Percentiles rank a stretch among this genome's conserved stretches.
phyloP scores from a whole-genome alignment of 768 basidiomycete genomes.

The Auricularia sp. region DNA sequence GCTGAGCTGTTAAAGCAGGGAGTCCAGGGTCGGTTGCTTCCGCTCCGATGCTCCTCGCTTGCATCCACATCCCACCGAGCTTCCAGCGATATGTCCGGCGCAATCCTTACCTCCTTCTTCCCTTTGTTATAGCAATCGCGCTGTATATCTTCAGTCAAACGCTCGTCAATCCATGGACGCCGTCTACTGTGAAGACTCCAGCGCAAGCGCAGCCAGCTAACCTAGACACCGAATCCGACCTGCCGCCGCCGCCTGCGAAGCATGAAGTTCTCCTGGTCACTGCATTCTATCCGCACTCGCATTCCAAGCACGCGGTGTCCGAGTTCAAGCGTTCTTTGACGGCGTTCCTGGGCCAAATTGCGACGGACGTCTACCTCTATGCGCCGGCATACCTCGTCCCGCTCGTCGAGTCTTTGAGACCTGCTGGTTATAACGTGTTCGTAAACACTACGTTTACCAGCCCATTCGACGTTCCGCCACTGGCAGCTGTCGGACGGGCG shows the following conservation, averaged over 20 bases:
- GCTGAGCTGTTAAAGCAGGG: too few species aligned
- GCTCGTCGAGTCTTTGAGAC: constrained; percentile 22
- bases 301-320: constrained; percentile 36
- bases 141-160: neutral
- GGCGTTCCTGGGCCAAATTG: constrained; percentile 32
- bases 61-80: neutral
- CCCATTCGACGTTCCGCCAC: constrained; percentile 40
- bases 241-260: neutral
- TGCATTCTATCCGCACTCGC: constrained; percentile 40
- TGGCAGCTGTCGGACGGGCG: constrained; percentile 18
- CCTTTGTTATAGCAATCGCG: neutral
- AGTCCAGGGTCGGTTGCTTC: too few species aligned
- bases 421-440: constrained; percentile 18
- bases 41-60: neutral
- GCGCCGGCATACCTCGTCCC: constrained; percentile 30
- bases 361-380: constrained; percentile 46
- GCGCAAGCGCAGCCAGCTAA: neutral
- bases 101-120: neutral
- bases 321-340: constrained; percentile 36
- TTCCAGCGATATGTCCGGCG: neutral
- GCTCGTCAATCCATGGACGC: neutral
- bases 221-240: neutral
- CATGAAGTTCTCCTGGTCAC: constrained; percentile 37
- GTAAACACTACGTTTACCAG: constrained; percentile 36
- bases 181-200: neutral